These are phyloP conservation scores for Colletotrichum australisinense DNA, from an alignment of 2,329 filamentous ascomycete genomes.

Conservation along the genomic window DNA sequence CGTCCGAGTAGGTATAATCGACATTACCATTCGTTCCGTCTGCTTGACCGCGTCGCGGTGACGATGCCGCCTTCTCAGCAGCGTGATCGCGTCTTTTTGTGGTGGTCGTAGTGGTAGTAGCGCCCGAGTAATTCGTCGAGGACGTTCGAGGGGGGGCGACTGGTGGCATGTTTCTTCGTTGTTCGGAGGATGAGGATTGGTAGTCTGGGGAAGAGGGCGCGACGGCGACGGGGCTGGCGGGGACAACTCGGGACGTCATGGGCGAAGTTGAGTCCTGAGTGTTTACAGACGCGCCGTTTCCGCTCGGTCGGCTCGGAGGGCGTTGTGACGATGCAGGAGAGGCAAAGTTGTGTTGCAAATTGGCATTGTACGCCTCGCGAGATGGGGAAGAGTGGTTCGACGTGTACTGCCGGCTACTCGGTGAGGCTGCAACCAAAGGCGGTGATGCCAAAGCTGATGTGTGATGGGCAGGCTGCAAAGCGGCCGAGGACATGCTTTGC, in stretches of 20 bases:
- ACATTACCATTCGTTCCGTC: slow-evolving; percentile 51
- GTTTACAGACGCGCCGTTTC: slow-evolving; percentile 53
- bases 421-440: slow-evolving; percentile 55
- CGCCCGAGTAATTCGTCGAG: slow-evolving; percentile 65
- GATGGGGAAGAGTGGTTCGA: slow-evolving; percentile 63
- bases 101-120: slow-evolving; percentile 53
- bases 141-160: slow-evolving; percentile 85
- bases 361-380: slow-evolving; percentile 68
- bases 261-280: slow-evolving; percentile 51
- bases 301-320: slow-evolving; percentile 65
- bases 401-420: slow-evolving; percentile 63
- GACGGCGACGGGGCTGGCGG: slow-evolving; percentile 54
- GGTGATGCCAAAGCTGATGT: slow-evolving; percentile 60
- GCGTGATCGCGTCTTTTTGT: slow-evolving; percentile 58
- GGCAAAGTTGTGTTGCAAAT: slow-evolving; percentile 56
- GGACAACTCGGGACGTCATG: slow-evolving; percentile 60
- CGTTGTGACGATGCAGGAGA: slow-evolving; percentile 65
- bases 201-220: slow-evolving; percentile 55
- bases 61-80: slow-evolving; percentile 56
- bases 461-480: slow-evolving; percentile 70
- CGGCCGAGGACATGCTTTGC: slow-evolving; percentile 71
- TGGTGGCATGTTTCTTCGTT: slow-evolving; percentile 73
- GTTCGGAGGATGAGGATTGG: slow-evolving; percentile 58
- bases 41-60: slow-evolving; percentile 52
- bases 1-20: slow-evolving; percentile 44